Conservation (phyloP, 495 filamentous ascomycete genomes). For the Penicillium arizonense region DNA sequence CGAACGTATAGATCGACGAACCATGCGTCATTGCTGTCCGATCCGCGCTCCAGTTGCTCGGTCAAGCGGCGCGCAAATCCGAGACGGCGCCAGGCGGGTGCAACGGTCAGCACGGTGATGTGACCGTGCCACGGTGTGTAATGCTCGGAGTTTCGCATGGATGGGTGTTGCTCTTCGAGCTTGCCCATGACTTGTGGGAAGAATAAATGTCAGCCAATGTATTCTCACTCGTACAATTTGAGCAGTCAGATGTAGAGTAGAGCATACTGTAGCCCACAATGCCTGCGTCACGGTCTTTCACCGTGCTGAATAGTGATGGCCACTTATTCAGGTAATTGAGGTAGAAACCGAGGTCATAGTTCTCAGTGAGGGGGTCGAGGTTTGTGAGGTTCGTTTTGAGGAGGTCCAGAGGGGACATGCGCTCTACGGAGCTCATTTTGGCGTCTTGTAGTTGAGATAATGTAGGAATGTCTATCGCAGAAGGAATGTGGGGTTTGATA, state of each 20-base stretch:
- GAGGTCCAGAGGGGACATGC: conserved; percentile 70
- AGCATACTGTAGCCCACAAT: conserved; percentile 88
- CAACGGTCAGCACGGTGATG: conserved; percentile 93
- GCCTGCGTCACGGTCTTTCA: conserved; percentile 75
- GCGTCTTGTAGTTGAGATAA: not conserved
- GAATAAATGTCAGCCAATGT: not conserved
- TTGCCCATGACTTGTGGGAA: conserved; percentile 84
- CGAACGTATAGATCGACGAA: conserved; percentile 96
- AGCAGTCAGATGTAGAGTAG: not conserved
- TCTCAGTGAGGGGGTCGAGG: conserved; percentile 92
- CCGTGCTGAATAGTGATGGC: conserved; percentile 87
- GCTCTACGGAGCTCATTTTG: conserved; percentile 66
- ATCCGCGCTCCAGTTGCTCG: conserved; percentile 71
- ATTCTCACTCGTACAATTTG: too few species aligned
- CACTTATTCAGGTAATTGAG: conserved; percentile 91
- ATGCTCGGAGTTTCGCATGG: conserved; percentile 68
- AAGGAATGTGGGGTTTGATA: conserved; percentile 10
- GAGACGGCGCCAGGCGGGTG: conserved; percentile 78
- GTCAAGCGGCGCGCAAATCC: conserved; percentile 82
- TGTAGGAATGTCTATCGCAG: not conserved
- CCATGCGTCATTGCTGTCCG: conserved; percentile 81
- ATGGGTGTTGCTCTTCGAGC: conserved; percentile 79
- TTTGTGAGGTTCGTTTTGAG: conserved; percentile 81
- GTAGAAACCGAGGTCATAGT: conserved; percentile 94
- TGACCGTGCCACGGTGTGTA: conserved; percentile 97